Evolutionary conservation across 106 monocot genomes (phyloP), one percentile per base, ranked within the genome.

Genomic region (Dioscorea alata): DNA sequence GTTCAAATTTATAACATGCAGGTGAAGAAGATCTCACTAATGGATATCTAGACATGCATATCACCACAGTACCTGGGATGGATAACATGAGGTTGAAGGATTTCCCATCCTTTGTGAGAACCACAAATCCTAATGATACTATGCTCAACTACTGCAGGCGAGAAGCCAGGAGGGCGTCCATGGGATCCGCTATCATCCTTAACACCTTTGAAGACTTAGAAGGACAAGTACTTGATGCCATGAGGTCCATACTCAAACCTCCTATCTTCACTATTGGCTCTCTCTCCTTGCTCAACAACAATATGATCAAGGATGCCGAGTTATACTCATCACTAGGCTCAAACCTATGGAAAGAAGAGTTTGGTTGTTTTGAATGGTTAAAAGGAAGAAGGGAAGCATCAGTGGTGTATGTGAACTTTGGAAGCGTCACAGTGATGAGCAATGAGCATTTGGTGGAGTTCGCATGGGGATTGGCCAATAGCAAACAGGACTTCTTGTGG

Each of bases 341-440:
- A 15, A 79, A 48, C 33, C 59, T 79, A 12, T 79, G 79, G 79
- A 79, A 49, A 61, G 73, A 68, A 50, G 79, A 79, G 12, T 4
- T 23, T 6, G 28, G 18, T 8, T 79, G 73, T 21, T 23, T 74
- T 0, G 49, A 69, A 12, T 79, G 79, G 79, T 56, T 79, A 1
- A 49, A 69, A 16, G 10, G 14, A 3, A 60, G 25, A 13, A 56
- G 64, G 20, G 73, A 52, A 0, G 20, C 56, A 3, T 74, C 69
- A 0, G 79, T 79, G 2, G 74, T 74, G 5, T 74, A 67, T 16
- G 65, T 78, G 4, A 78, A 78, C 53, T 78, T 78, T 64, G 78
- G 78, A 1, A 78, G 78, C 69, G 69, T 73, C 4, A 64, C 79
- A 14, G 69, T 74, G 61, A 69, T 79, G 73, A 69, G 24, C 13